Conservation (phyloP, 768 basidiomycete species). For the Lanmaoa pseudosensibilis region DNA sequence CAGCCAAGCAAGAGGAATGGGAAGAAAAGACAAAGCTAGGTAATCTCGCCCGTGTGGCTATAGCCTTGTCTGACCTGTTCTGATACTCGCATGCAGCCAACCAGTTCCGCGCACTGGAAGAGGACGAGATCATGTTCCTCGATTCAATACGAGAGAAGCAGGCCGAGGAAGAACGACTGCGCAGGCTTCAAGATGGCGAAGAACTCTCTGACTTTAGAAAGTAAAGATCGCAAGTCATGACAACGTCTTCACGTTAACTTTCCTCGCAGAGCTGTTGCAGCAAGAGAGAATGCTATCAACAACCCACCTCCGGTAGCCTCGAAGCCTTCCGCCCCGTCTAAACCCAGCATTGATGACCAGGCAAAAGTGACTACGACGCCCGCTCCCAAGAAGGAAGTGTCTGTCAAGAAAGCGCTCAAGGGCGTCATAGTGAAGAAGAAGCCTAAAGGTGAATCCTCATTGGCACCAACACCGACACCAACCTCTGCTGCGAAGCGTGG, state of each 20-base stretch:
- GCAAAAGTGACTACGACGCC: slow-evolving; percentile 29
- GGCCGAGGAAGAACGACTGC: slow-evolving; percentile 71
- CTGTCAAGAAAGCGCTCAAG: slow-evolving; percentile 62
- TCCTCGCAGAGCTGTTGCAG: slow-evolving; percentile 61
- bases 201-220: slow-evolving; percentile 78
- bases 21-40: slow-evolving; percentile 84
- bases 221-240: slow-evolving; percentile 40
- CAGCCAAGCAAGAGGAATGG: slow-evolving; percentile 92
- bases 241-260: slow-evolving; percentile 11
- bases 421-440: slow-evolving; percentile 83
- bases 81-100: slow-evolving; percentile 52
- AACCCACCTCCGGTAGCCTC: slow-evolving; percentile 37
- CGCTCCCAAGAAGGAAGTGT: slow-evolving; percentile 54
- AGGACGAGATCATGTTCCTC: slow-evolving; percentile 88
- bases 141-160: slow-evolving; percentile 79
- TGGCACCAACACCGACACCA: slow-evolving; percentile 17
- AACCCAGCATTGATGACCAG: slow-evolving; percentile 29
- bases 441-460: slow-evolving; percentile 39
- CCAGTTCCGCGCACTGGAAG: slow-evolving; percentile 86
- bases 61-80: slow-evolving; percentile 7
- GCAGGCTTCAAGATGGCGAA: slow-evolving; percentile 73
- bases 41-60: slow-evolving; percentile 15
- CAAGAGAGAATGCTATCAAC: slow-evolving; percentile 54
- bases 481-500: slow-evolving; percentile 22
- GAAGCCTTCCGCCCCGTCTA: slow-evolving; percentile 32